Evolutionary conservation across 2,329 filamentous ascomycete species (phyloP), one percentile per base, ranked within the genome.

Genomic region (Pezicula neosporulosa): DNA sequence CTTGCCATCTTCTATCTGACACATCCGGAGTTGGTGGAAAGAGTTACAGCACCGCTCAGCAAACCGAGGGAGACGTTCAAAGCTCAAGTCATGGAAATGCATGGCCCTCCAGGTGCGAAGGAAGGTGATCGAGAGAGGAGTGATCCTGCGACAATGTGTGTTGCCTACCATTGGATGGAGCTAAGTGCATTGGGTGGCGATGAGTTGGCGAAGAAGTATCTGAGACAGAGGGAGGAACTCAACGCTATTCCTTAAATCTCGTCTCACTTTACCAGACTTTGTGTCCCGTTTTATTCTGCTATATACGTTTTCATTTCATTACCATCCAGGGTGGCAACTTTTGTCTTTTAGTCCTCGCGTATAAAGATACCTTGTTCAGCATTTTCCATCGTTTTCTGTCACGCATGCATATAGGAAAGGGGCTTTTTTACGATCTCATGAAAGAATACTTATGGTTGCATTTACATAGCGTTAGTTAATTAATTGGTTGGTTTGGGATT

Each of bases 161-260:
- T 96, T 51, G 93, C 93, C 9, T 85, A 95, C 70, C 93, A 97
- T 74, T 97, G 93, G 92, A 97, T 97, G 91, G 90, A 93, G 72
- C 77, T 89, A 58, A 91, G 89, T 36, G 88, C 90, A 61, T 80
- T 81, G 49, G 91, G 91, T n/a, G 91, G 91, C 1, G 93, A 97
- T 67, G 82, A 87, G 64, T 75, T 96, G 60, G 93, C 93, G 18
- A 86, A 83, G 66, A 87, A 86, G 67, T 92, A 93, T 70, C 73
- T 97, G 68, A 80, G 86, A 57, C 89, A 95, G 71, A 60, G 63
- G 18, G 63, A 66, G 49, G 63, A 66, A 54, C 33, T 66, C 46
- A 65, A 65, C 51, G 62, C 62, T 33, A 58, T 65, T 44, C 63
- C 63, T 44, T 65, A 49, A 57, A 21, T n/a, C n/a, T 47, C 30